Percentiles rank a stretch among this genome's conserved stretches.
Conservation (phyloP, 768 basidiomycete genomes). For the Tylopilus balloui region DNA sequence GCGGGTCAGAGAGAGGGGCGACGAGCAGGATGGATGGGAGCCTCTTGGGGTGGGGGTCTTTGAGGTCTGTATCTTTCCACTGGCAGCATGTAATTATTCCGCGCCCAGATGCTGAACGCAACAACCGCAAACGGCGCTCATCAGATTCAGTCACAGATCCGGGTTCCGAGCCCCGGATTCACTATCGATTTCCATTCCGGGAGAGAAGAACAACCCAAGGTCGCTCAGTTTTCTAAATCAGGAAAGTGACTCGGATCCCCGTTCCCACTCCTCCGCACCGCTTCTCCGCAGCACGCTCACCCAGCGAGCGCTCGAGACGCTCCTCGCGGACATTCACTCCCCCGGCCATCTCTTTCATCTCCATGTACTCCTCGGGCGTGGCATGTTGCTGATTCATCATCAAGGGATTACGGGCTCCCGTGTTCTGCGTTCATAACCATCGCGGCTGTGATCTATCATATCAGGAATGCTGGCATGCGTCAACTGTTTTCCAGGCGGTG, state of each 20-base stretch:
- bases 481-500: background rate
- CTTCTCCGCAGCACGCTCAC: constrained; percentile 26
- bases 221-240: no score
- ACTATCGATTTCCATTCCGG: background rate
- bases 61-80: constrained; percentile 34
- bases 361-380: constrained; percentile 22
- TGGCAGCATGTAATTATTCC: constrained; percentile 37
- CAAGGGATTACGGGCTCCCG: constrained; percentile 20
- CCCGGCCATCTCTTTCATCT: constrained; percentile 10
- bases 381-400: constrained; percentile 10
- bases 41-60: constrained; percentile 30
- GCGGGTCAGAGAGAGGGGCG: constrained; percentile 14
- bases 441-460: constrained; percentile 7
- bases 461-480: constrained; percentile 11
- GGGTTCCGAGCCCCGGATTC: constrained; percentile 27
- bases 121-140: constrained; percentile 35
- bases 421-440: constrained; percentile 1
- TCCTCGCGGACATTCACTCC: constrained; percentile 1
- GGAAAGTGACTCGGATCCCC: no score
- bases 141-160: constrained; percentile 31
- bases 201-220: background rate
- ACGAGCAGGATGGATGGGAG: constrained; percentile 28
- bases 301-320: constrained; percentile 12
- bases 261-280: constrained; percentile 17
- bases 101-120: constrained; percentile 36